Evolutionary conservation across 352 stramenopile species (phyloP).

Genomic region (Globisporangium irregulare): DNA sequence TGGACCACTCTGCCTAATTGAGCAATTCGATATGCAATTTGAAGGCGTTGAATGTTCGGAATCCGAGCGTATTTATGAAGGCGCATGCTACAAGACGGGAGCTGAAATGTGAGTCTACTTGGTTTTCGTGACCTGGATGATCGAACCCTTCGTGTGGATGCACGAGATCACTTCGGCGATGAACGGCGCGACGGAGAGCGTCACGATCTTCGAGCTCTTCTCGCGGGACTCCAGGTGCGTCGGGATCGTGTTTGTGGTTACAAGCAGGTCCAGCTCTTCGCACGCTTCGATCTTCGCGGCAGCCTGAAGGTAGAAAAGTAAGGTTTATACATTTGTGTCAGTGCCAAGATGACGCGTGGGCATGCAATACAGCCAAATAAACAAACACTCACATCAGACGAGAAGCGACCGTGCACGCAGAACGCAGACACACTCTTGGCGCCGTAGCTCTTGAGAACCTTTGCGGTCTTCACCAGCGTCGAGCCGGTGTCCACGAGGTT

Average conservation of each 20-base stretch:
- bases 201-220: slow-evolving; percentile 72
- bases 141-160: slow-evolving; percentile 86
- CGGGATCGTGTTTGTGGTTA: slow-evolving; percentile 86
- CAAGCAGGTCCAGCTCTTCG: slow-evolving; percentile 74
- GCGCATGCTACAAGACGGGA: not conserved
- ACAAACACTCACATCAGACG: slow-evolving; percentile 48
- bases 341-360: not conserved
- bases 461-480: slow-evolving; percentile 79
- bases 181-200: slow-evolving; percentile 82
- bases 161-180: slow-evolving; percentile 88
- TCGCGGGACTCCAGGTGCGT: slow-evolving; percentile 30
- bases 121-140: slow-evolving; percentile 79
- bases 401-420: slow-evolving; percentile 83
- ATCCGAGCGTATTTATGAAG: not conserved
- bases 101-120: slow-evolving; percentile 36
- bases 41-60: not conserved
- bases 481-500: slow-evolving; percentile 85
- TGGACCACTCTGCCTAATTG: not conserved
- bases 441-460: slow-evolving; percentile 75
- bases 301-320: slow-evolving; percentile 28
- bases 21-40: not conserved
- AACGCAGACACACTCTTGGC: slow-evolving; percentile 80
- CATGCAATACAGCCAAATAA: not conserved
- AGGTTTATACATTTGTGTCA: not conserved
- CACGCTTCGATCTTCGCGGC: slow-evolving; percentile 59